Evolutionary conservation across 2,329 filamentous ascomycete species (phyloP), one percentile per base, ranked within the genome.

Genomic region (Waltergamsia citrina): DNA sequence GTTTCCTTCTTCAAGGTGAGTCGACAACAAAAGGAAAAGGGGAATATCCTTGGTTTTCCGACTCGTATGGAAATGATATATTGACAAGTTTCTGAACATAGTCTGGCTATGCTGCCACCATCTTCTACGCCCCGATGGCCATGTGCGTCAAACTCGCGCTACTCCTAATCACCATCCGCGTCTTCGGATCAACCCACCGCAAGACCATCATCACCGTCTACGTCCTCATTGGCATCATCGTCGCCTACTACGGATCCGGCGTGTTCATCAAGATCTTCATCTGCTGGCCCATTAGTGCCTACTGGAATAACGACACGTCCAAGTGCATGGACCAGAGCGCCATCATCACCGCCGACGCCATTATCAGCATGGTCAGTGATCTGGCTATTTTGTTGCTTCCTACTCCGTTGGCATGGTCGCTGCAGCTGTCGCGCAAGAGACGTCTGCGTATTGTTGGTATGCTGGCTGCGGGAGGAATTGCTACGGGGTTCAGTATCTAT

Each of bases 51-150:
- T 8, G 27, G 27, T 15, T 15, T 15, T 8, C 14, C 10, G 26
- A 8, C n/a, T n/a, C n/a, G n/a, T n/a, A n/a, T 29, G 10, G 15
- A 32, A 21, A 22, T 20, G 7, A 9, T 21, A 10, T 21, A 6
- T 15, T 21, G 19, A 32, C 29, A 11, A 21, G 6, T 6, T 11
- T 16, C 20, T 16, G 11, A 22, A 23, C 26, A 19, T 21, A 64
- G 57, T 52, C 51, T 10, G 49, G 56, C 29, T 66, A 65, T 34
- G 57, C 58, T 8, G 59, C 57, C 5, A 62, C 60, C 15, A 53
- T 66, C 34, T 56, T 65, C 42, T 66, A 66, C 41, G 58, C 59
- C 1, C 62, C 62, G 12, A 64, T 61, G 44, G 57, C 63, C 11
- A 51, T 57, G 29, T 46, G 55, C 7, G 60, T 60, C n/a, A 65